Conservation (phyloP, 2,329 filamentous ascomycete genomes). For the Alternaria sp. region DNA sequence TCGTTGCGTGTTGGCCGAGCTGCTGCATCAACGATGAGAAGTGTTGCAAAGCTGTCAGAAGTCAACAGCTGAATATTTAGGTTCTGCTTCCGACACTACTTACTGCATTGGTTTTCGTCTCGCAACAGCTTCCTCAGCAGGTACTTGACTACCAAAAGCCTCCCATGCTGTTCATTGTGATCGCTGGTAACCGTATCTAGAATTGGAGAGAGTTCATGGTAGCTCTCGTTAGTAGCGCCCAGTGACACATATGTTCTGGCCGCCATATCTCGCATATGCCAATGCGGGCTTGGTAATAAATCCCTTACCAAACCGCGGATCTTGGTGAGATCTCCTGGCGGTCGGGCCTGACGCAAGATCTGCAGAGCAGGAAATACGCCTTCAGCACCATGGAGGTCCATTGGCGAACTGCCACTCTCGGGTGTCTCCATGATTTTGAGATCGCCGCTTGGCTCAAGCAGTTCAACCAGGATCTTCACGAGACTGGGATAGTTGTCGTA, state of each 20-base stretch:
- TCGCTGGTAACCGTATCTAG: conserved; percentile 18
- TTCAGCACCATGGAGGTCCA: conserved; percentile 57
- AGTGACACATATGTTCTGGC: conserved; percentile 68
- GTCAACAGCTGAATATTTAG: conserved; percentile 2
- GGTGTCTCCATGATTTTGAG: conserved; percentile 33
- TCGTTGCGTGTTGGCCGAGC: conserved; percentile 16
- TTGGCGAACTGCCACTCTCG: conserved; percentile 29
- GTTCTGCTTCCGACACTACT: conserved; percentile 1
- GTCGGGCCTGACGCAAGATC: conserved; percentile 74
- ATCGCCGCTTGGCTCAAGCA: conserved; percentile 56
- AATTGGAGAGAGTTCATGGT: conserved; percentile 26
- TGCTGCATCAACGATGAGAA: conserved; percentile 28
- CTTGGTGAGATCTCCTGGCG: conserved; percentile 63
- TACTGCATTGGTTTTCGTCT: conserved; percentile 14
- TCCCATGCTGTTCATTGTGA: conserved; percentile 41
- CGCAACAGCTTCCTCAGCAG: conserved; percentile 33
- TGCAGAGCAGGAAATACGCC: conserved; percentile 85
- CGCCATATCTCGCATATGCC: conserved; percentile 83
- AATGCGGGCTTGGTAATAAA: conserved; percentile 73
- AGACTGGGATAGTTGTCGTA: conserved; percentile 73
- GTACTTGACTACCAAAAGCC: conserved; percentile 41
- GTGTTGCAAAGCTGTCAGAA: conserved; percentile 16
- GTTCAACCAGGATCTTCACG: conserved; percentile 66
- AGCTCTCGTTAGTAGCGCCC: conserved; percentile 29
- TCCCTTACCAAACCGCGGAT: conserved; percentile 65